phyloP scores from a whole-genome alignment of 768 basidiomycete genomes.

The Agrocybe chaxingu region DNA sequence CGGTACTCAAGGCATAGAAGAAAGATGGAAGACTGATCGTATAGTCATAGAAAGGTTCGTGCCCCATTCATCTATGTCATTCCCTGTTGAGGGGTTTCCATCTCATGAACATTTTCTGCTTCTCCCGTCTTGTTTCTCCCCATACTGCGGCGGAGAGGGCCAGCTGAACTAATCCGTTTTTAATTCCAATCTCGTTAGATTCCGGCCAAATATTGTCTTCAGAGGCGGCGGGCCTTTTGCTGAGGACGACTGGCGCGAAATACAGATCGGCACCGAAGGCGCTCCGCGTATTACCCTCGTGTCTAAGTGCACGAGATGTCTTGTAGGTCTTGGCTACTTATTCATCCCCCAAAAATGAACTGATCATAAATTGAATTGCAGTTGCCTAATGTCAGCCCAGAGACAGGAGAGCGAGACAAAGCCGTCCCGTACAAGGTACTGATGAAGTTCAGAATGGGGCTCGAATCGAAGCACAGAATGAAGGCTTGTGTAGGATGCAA shows the following conservation, averaged over 20 bases:
- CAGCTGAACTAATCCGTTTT: neutral
- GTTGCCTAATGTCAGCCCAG: constrained; percentile 72
- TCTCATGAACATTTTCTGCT: neutral
- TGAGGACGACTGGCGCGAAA: constrained; percentile 68
- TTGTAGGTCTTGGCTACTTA: constrained; percentile 43
- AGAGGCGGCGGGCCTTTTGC: constrained; percentile 65
- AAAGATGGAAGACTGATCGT: constrained; percentile 49
- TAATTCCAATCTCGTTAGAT: constrained; percentile 38
- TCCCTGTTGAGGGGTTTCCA: neutral
- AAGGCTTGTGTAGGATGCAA: constrained; percentile 70
- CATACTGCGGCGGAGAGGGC: neutral
- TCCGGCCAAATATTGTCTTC: constrained; percentile 75
- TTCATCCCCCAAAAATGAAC: neutral
- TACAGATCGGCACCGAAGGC: constrained; percentile 43
- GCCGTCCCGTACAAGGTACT: constrained; percentile 76
- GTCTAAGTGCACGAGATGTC: constrained; percentile 66
- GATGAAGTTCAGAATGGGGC: constrained; percentile 66
- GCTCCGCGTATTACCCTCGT: constrained; percentile 55
- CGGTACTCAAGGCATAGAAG: constrained; percentile 44
- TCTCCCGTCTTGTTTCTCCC: neutral
- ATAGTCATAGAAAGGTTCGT: constrained; percentile 59
- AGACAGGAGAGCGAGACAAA: constrained; percentile 60
- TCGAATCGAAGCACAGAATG: constrained; percentile 45
- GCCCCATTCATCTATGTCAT: neutral
- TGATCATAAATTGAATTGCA: constrained; percentile 21